Evolutionary conservation across 2,329 filamentous ascomycete genomes (phyloP).

Genomic region (Penicillium vulpinum): DNA sequence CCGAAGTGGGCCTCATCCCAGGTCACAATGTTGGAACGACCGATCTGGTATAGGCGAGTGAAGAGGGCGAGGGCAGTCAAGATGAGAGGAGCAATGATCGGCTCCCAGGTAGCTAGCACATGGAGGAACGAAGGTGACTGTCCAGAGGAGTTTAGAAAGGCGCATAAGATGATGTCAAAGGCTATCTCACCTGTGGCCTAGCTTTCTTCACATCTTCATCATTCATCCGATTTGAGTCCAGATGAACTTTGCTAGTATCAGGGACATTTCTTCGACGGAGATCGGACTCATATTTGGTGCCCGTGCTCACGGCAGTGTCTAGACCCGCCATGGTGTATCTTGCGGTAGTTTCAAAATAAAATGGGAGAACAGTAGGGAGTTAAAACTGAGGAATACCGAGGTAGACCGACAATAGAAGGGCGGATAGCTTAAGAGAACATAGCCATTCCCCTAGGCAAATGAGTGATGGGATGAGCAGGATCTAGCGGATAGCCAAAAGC

Average conservation of each 20-base stretch:
- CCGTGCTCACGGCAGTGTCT: conserved; percentile 37
- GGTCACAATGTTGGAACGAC: conserved; percentile 68
- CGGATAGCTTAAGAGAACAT: conserved; percentile 21
- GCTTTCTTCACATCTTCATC: conserved; percentile 38
- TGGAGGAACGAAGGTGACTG: conserved; percentile 41
- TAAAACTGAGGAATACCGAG: background rate
- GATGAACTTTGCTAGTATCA: conserved; percentile 31
- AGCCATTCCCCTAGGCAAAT: conserved; percentile 14
- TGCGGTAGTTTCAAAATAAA: background rate
- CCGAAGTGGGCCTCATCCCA: conserved; percentile 71
- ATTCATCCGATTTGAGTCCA: conserved; percentile 17
- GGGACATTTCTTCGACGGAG: conserved; percentile 46
- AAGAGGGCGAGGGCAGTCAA: conserved; percentile 65
- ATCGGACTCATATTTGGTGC: conserved; percentile 36
- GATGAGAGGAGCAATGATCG: conserved; percentile 62
- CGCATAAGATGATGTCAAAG: background rate
- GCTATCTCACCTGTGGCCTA: conserved; percentile 36
- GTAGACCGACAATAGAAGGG: background rate
- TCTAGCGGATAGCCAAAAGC: conserved; percentile 5
- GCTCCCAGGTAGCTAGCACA: conserved; percentile 59
- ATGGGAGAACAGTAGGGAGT: background rate
- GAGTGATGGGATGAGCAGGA: conserved; percentile 13
- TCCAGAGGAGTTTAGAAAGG: conserved; percentile 6
- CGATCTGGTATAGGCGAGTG: conserved; percentile 68
- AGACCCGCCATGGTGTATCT: conserved; percentile 32